Evolutionary conservation across 345 rosid species (phyloP), one percentile per base, ranked within the genome.

Genomic region (Salix suchowensis): DNA sequence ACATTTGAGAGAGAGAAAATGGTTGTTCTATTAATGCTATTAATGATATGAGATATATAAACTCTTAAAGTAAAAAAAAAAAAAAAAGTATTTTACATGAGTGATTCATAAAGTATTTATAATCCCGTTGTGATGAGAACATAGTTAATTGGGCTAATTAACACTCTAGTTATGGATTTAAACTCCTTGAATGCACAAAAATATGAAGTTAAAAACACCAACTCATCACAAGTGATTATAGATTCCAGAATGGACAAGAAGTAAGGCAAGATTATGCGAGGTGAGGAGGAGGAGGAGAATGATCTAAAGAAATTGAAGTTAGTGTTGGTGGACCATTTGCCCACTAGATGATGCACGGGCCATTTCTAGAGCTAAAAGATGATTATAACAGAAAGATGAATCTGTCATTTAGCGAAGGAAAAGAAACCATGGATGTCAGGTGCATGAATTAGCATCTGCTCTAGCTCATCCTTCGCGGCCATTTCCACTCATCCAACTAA

Each of bases 321-420:
- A 74, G 70, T 44, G 32, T 24, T 39, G 72, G 65, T 68, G 88
- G 85, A 81, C 91, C 89, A 79, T 71, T 34, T 42, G 15, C 70
- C 81, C 90, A 87, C 87, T 76, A 75, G 11, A 23, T 16, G 50
- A 74, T 30, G 13, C 34, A 40, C 26, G 76, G 69, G 67, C 70
- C 67, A 77, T 36, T 16, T 39, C 55, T 26, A 44, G 18, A 52
- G 37, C 11, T 18, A 12, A 68, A 52, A 42, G 60, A 30, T 30
- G 37, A 76, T 32, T 44, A 65, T 23, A 37, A 24, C 36, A 14
- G 28, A 67, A 70, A 60, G 75, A 44, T 39, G 37, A 21, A 71
- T 52, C 16, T 74, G 72, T 34, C 28, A 48, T 60, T 67, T 55
- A 67, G 44, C 48, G 24, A 13, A 71, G 19, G 44, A 32, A 32